Evolutionary conservation across 1,284 basidiomycete species (phyloP), one percentile per base, ranked within the genome.

Genomic region (Baeospora myosura): DNA sequence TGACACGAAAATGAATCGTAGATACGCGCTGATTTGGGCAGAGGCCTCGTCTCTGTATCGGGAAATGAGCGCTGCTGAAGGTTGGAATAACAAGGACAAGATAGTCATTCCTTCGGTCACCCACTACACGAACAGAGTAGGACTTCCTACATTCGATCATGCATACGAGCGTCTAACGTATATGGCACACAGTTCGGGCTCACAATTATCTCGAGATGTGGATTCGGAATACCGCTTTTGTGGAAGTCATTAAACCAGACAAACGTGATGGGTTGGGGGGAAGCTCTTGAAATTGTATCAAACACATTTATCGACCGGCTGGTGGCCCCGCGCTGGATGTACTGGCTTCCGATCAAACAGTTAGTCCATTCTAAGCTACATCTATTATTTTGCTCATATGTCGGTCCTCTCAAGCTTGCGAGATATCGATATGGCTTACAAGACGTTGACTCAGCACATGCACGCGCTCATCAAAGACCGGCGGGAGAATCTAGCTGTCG

Each of bases 371-470:
- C 24, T 29, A 33, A 8, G 16, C 8, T 28, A 28, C 14, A 28
- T 28, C 26, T 8, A 8, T 28, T 28, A 8, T 14, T 17, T 33
- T 4, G 8, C 25, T 17, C 24, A 23, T 31, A n/a, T 4, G 5
- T 14, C 22, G 22, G 8, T 16, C n/a, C 16, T 5, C n/a, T 18
- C 4, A 28, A 51, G 50, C 4, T 37, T 54, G 10, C 47, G 36
- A 20, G 38, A 49, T 3, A 45, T 52, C 4, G 44, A 48, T 25
- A 45, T 38, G 5, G 52, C 52, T 7, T 46, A 47, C 22, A 41
- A 24, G 6, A 29, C 36, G 18, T 21, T 50, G 14, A 42, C 37
- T 1, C 16, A 8, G 4, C 49, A 47, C 32, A 49, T 54, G 46
- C 38, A 40, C 3, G 21, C 35, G 20, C 47, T 51, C 3, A 47